Evolutionary conservation across 208 protist genomes (phyloP).

Genomic region (Trypanosoma rangeli): DNA sequence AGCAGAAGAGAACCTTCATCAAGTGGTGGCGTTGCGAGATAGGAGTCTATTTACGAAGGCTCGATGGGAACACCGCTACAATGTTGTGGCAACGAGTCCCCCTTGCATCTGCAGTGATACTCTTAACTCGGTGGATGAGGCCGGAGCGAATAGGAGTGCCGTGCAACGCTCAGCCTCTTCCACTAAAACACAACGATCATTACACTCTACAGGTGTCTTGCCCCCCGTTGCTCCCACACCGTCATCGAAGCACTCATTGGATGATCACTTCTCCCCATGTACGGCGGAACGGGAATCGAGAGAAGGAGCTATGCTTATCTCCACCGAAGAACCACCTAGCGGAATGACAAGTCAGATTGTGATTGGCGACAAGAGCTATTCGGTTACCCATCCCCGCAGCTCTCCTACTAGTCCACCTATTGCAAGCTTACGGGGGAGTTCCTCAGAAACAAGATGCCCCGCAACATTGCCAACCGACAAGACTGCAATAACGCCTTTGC

Average conservation of each 20-base stretch:
- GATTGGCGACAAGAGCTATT: neutral
- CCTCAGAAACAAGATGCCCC: neutral
- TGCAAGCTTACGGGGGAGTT: neutral
- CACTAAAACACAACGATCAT: neutral
- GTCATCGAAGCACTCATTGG: neutral
- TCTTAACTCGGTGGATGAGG: neutral
- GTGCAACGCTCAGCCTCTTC: neutral
- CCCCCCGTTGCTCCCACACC: neutral
- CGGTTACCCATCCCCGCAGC: neutral
- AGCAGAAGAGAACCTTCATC: conserved; percentile 4
- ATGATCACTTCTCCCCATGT: neutral
- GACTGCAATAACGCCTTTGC: neutral
- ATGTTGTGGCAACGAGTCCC: neutral
- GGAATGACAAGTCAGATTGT: conserved; percentile 15
- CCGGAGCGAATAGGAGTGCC: neutral
- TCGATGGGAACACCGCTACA: conserved; percentile 10
- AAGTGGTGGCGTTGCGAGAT: conserved; percentile 2
- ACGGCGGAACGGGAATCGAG: neutral
- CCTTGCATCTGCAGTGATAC: neutral
- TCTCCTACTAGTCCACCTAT: neutral
- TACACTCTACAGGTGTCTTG: neutral
- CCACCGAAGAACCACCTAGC: conserved; percentile 5
- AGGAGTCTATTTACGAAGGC: conserved; percentile 11
- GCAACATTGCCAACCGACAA: neutral
- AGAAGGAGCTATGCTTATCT: neutral